Evolutionary conservation across 2,329 filamentous ascomycete genomes (phyloP).

Genomic region (Neophaeococcomyces aloes): DNA sequence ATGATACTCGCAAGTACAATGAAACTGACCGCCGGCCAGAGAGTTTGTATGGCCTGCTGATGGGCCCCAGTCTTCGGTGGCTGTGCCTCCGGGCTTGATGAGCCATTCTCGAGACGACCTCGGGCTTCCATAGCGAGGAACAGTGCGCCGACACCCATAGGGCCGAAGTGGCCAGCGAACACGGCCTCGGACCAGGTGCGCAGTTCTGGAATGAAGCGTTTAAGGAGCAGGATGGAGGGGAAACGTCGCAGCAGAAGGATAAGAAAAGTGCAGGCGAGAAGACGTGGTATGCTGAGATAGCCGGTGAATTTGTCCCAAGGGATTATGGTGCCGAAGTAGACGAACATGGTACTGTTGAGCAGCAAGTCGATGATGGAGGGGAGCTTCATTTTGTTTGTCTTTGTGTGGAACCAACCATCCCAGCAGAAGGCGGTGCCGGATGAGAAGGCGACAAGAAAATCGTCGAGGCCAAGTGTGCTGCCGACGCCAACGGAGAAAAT

Average conservation of each 20-base stretch:
- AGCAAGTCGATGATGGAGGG: conserved; percentile 44
- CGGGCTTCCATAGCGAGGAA: conserved; percentile 48
- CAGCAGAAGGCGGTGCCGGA: conserved; percentile 46
- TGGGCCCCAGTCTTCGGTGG: conserved; percentile 31
- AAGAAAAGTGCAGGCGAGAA: conserved; percentile 39
- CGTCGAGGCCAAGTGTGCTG: conserved; percentile 42
- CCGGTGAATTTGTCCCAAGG: conserved; percentile 38
- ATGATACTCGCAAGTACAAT: conserved; percentile 44
- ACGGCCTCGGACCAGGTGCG: conserved; percentile 42
- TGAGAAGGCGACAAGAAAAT: conserved; percentile 48
- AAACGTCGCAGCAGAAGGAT: conserved; percentile 44
- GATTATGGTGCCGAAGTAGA: conserved; percentile 47
- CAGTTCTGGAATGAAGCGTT: conserved; percentile 40
- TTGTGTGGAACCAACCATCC: conserved; percentile 43
- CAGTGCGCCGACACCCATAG: conserved; percentile 47
- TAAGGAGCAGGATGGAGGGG: conserved; percentile 40
- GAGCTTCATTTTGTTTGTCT: conserved; percentile 37
- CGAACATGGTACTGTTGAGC: conserved; percentile 46
- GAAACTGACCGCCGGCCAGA: conserved; percentile 48
- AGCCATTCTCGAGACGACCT: conserved; percentile 42
- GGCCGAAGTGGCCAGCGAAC: conserved; percentile 48
- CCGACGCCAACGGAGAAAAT: conserved; percentile 43
- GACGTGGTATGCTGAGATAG: conserved; percentile 29
- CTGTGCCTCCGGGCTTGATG: conserved; percentile 34
- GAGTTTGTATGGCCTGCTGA: conserved; percentile 32